phyloP scores from a whole-genome alignment of 352 stramenopile genomes.

The Globisporangium spiculum region DNA sequence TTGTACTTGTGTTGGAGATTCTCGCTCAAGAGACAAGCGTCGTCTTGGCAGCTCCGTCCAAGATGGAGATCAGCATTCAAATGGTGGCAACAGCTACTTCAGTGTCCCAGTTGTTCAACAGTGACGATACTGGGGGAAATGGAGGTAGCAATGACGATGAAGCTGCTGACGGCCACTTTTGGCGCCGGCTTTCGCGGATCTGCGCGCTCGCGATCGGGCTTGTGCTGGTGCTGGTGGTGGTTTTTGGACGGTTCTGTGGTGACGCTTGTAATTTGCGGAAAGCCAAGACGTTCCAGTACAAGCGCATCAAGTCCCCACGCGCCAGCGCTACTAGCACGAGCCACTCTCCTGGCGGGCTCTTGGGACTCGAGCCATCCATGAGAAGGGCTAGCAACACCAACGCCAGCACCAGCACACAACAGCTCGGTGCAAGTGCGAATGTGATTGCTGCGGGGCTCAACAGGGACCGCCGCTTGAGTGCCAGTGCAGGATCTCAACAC shows the following conservation, averaged over 20 bases:
- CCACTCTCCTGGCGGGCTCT: background rate
- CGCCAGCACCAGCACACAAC: background rate
- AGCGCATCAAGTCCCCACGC: slow-evolving; percentile 24
- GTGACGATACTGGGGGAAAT: background rate
- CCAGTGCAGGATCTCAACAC: background rate
- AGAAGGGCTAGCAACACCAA: background rate
- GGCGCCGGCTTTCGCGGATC: slow-evolving; percentile 24
- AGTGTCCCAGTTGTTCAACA: background rate
- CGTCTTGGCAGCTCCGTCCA: background rate
- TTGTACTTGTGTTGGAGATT: slow-evolving; percentile 11
- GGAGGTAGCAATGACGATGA: background rate
- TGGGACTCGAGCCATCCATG: background rate
- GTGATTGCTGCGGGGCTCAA: background rate
- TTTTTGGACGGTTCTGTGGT: slow-evolving; percentile 21
- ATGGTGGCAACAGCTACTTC: background rate
- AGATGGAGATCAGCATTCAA: slow-evolving; percentile 13
- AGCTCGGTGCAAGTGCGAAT: background rate
- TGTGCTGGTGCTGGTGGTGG: slow-evolving; percentile 17
- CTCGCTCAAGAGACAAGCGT: background rate
- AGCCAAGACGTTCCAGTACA: slow-evolving; percentile 50
- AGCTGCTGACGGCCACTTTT: slow-evolving; percentile 23
- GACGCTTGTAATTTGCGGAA: slow-evolving; percentile 12
- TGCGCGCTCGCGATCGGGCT: slow-evolving; percentile 7
- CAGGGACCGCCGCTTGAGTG: background rate
- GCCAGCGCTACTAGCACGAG: background rate